These are phyloP conservation scores for Paraconiothyrium sp. DNA, from an alignment of 2,329 filamentous ascomycete species.

Conservation along the genomic window DNA sequence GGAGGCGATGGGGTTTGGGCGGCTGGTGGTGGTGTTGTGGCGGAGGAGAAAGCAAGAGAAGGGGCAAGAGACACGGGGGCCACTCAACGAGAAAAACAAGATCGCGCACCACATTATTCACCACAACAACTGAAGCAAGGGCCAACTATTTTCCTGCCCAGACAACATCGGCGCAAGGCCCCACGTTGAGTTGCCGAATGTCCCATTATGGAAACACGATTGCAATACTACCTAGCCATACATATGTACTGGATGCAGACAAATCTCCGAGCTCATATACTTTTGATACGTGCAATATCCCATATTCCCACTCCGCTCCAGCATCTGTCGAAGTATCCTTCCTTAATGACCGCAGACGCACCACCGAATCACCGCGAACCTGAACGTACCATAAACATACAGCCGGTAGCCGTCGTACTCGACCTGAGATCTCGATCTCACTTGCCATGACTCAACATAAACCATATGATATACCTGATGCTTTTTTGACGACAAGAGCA, in stretches of 20 bases:
- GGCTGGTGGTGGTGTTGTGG: conserved; percentile 1
- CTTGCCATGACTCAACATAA: background rate
- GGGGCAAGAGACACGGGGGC: background rate
- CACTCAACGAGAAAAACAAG: conserved; percentile 3
- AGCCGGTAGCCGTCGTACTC: background rate
- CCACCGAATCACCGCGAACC: background rate
- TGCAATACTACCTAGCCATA: conserved; percentile 1
- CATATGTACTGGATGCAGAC: background rate
- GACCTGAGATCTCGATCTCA: background rate
- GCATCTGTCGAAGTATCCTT: background rate
- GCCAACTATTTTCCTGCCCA: background rate
- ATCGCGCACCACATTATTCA: conserved; percentile 2
- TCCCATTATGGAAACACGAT: background rate
- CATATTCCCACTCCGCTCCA: background rate
- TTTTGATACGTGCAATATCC: background rate
- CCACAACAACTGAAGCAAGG: background rate
- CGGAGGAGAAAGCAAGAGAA: background rate
- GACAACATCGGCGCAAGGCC: background rate
- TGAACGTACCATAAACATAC: background rate
- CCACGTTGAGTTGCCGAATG: background rate
- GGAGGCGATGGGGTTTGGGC: background rate
- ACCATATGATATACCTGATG: background rate
- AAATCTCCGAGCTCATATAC: background rate
- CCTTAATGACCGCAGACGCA: background rate
- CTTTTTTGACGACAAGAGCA: background rate